Evolutionary conservation across 768 basidiomycete genomes (phyloP), one percentile per base, ranked within the genome.

Genomic region (Tremella fuciformis): DNA sequence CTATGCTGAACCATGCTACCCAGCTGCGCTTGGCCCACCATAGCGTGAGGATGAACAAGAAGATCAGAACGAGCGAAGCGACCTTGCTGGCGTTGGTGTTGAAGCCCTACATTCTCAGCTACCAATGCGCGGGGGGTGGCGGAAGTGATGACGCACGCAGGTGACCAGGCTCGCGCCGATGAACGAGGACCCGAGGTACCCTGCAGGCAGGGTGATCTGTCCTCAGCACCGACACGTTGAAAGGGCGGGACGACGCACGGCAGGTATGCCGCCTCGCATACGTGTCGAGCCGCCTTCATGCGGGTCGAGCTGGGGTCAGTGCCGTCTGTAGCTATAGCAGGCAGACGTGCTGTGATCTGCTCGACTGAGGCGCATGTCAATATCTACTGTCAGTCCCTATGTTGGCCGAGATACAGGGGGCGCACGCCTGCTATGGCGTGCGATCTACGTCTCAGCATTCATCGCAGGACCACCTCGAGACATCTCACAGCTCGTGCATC

Each of bases 181-280:
- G 37, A 76, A 58, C 13, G 70, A 69, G 22, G 73, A 75, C 1
- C 77, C 77, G 2, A 78, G 67, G 42, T 78, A 78, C 21, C 77
- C 77, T 9, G 77, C 74, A 2, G 71, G 73, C 7, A 77, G 55
- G 16, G 76, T 77, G 53, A 74, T 71, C 70, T 70, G 53, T 6
- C 48, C 19, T 19, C 26, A 18, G 29, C 40, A 25, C 18, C 50
- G 57, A 38, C 41, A 16, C 39, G 24, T 15, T 26, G 15, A 4
- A 7, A 25, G 15, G 15, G 29, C 24, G 46, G 47, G 21, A 15
- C 11, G 16, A 44, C 75, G 55, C 44, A 76, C 70, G 13, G 71
- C 71, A 0, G 77, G 77, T 3, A 76, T 69, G n/a, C 77, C 77
- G 1, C 77, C 77, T 59, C 77, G 41, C 77, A 78, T 78, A 7